Conservation (phyloP, 192 early-diverging fungal species). For the Backusella mclennaniae region DNA sequence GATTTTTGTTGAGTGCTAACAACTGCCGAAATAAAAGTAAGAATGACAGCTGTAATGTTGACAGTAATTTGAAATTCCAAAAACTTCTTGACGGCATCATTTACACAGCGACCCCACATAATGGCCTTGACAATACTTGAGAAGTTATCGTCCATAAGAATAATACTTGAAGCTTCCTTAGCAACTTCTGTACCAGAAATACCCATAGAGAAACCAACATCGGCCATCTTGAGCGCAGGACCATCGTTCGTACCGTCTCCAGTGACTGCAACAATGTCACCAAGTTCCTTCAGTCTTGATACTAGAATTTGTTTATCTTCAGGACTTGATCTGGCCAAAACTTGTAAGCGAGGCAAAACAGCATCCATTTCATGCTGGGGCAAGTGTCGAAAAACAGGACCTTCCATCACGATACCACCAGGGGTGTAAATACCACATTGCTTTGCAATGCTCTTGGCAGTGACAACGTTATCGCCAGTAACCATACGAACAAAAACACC, state of each 20-base stretch:
- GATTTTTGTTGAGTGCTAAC: conserved; percentile 63
- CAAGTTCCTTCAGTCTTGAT: conserved; percentile 78
- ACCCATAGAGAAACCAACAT: conserved; percentile 99
- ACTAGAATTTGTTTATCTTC: conserved; percentile 97
- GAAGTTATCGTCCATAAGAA: conserved; percentile 99
- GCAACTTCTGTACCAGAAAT: conserved; percentile 99
- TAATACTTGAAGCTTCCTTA: conserved; percentile 98
- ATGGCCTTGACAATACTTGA: conserved; percentile 95
- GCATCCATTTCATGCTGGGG: conserved; percentile 83
- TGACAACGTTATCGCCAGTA: conserved; percentile 94
- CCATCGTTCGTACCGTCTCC: conserved; percentile 99
- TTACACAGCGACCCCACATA: conserved; percentile 95
- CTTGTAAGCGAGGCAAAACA: conserved; percentile 91
- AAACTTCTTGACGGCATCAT: conserved; percentile 98
- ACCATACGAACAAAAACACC: conserved; percentile 98
- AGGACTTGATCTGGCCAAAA: conserved; percentile 92
- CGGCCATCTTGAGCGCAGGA: conserved; percentile 88
- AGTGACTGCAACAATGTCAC: conserved; percentile 97
- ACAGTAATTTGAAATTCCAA: conserved; percentile 99
- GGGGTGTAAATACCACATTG: conserved; percentile 90
- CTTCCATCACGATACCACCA: conserved; percentile 93
- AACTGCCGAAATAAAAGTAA: conserved; percentile 78
- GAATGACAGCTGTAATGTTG: conserved; percentile 85
- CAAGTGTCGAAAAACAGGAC: conserved; percentile 88
- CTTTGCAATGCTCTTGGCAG: conserved; percentile 91